These are phyloP conservation scores for Venustampulla echinocandica DNA, from an alignment of 495 filamentous ascomycete genomes.

Conservation along the genomic window DNA sequence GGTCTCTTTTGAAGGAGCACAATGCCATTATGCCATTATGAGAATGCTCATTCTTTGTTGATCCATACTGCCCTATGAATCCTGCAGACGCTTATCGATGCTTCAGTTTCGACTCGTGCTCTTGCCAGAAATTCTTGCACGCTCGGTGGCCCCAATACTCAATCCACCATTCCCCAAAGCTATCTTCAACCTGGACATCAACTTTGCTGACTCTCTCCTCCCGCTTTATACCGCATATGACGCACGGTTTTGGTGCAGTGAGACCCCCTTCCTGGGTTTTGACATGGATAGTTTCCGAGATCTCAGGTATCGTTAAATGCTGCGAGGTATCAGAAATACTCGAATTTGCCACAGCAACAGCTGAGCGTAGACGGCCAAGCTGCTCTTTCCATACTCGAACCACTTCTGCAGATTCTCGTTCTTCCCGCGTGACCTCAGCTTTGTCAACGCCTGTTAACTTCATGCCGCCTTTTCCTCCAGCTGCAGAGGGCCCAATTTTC, in stretches of 20 bases:
- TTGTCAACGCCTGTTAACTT: conserved; percentile 78
- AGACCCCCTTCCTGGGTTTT: conserved; percentile 55
- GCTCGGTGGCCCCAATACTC: conserved; percentile 79
- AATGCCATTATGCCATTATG: too few species aligned
- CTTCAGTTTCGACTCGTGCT: conserved; percentile 54
- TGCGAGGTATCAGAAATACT: conserved; percentile 19
- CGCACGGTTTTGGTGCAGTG: conserved; percentile 68
- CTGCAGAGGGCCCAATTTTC: conserved; percentile 66
- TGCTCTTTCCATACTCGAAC: conserved; percentile 62
- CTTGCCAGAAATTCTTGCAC: conserved; percentile 79
- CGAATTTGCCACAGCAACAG: conserved; percentile 45
- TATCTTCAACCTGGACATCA: conserved; percentile 74
- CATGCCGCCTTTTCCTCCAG: conserved; percentile 67
- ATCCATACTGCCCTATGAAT: too few species aligned
- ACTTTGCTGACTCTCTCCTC: conserved; percentile 71
- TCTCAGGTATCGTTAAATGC: conserved; percentile 53
- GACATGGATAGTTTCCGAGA: conserved; percentile 53
- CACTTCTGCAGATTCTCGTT: conserved; percentile 76
- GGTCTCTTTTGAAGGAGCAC: too few species aligned
- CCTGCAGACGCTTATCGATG: too few species aligned
- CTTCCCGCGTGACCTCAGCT: conserved; percentile 70
- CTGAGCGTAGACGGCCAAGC: conserved; percentile 51
- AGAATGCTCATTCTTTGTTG: too few species aligned
- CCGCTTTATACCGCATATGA: conserved; percentile 78
- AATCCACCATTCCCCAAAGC: conserved; percentile 93